Percentiles rank a stretch among this genome's conserved stretches.
Conservation (phyloP, 225 moss, liverwort and hornwort genomes). For the Marchantia polymorpha region DNA sequence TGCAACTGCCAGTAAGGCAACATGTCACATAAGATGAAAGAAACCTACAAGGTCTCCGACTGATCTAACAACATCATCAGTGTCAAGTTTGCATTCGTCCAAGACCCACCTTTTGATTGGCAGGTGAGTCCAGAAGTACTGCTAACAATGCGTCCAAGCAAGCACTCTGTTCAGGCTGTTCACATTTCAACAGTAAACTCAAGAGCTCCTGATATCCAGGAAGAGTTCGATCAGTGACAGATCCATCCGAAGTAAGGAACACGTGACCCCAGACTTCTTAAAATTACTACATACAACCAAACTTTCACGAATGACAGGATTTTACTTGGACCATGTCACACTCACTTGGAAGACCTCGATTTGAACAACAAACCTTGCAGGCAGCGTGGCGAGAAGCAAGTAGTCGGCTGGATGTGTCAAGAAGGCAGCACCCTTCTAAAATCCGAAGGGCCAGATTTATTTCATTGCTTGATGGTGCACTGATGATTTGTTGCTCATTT, state of each 20-base stretch:
- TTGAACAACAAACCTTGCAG: conserved; percentile 33
- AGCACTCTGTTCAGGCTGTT: conserved; percentile 57
- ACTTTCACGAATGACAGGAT: background rate
- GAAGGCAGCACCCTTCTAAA: conserved; percentile 89
- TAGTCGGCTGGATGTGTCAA: conserved; percentile 69
- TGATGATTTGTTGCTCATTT: conserved; percentile 47
- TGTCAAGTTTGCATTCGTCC: background rate
- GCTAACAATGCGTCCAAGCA: conserved; percentile 90
- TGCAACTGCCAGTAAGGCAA: background rate
- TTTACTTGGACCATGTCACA: background rate
- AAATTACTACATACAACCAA: background rate
- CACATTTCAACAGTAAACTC: conserved; percentile 61
- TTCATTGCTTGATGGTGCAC: conserved; percentile 60
- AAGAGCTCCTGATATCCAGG: conserved; percentile 66
- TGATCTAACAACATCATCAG: background rate
- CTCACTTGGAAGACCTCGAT: background rate
- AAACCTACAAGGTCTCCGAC: background rate
- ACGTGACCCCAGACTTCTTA: background rate
- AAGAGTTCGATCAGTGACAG: conserved; percentile 9
- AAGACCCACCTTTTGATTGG: conserved; percentile 76
- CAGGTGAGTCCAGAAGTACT: conserved; percentile 68
- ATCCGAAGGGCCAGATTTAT: conserved; percentile 76
- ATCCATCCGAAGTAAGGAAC: background rate
- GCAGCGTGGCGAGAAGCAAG: conserved; percentile 65
- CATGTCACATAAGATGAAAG: background rate